phyloP scores from a whole-genome alignment of 192 early-diverging fungal species.

The Podila epigama region DNA sequence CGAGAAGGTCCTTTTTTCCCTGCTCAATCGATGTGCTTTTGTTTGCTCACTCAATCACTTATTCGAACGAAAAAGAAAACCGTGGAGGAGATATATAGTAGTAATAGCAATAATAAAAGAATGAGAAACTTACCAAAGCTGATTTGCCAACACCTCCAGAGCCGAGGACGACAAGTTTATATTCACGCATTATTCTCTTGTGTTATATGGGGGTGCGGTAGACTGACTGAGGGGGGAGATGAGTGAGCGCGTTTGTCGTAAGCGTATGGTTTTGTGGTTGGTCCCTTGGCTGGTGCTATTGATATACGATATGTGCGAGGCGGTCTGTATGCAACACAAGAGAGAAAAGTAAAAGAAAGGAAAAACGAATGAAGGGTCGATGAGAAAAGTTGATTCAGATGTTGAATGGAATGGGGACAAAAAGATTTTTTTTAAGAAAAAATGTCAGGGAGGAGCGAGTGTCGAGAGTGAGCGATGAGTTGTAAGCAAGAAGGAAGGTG shows the following conservation, averaged over 20 bases:
- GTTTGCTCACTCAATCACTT: background rate
- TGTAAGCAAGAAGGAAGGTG: background rate
- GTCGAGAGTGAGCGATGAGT: background rate
- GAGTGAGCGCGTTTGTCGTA: no score
- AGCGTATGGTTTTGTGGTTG: background rate
- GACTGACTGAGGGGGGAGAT: no score
- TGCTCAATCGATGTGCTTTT: background rate
- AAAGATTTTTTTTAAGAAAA: no score
- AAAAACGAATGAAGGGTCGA: background rate
- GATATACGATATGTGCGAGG: no score
- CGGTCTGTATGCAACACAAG: no score
- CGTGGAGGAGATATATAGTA: no score
- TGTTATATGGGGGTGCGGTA: no score
- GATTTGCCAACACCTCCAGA: slow-evolving; percentile 91
- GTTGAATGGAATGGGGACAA: background rate
- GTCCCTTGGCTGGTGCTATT: background rate
- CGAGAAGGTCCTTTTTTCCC: background rate
- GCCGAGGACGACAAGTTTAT: slow-evolving; percentile 95
- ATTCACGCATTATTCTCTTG: slow-evolving; percentile 77
- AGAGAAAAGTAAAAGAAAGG: background rate
- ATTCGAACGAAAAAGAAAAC: background rate
- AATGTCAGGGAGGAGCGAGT: no score
- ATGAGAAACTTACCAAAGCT: slow-evolving; percentile 65
- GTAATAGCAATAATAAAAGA: background rate
- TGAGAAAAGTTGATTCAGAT: background rate